Evolutionary conservation across 2,329 filamentous ascomycete species (phyloP), one percentile per base, ranked within the genome.

Genomic region (Cercospora sp.): DNA sequence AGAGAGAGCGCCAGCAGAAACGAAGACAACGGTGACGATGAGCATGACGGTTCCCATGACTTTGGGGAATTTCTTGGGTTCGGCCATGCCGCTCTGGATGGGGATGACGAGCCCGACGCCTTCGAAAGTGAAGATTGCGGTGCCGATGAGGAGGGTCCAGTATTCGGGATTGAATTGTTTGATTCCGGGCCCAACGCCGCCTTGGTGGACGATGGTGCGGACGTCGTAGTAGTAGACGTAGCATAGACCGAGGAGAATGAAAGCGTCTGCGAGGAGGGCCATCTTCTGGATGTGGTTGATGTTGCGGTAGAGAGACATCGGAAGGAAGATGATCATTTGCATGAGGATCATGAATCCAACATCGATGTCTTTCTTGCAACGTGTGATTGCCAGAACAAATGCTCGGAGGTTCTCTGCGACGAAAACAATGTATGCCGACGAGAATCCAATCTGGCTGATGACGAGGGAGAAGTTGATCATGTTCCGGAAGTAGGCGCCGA

Each of bases 141-240:
- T 99, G 70, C 95, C 96, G 75, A 99, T 99, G 79, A 99, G 98
- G 4, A 99, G 86, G 0, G 95, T 97, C 95, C 96, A 99, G 79
- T 93, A 90, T 69, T 91, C 88, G 49, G 90, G 81, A 82, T 99
- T 99, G 85, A 99, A 98, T 76, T 91, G 86, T 73, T 91, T 87
- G 76, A 98, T 94, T 78, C 99, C 95, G 1, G 62, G 62, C 5
- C 93, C 86, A 26, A 97, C 81, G 12, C 93, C 93, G 66, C 87
- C 83, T 64, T 92, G 85, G 59, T 83, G 84, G 70, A 88, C 88
- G 62, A 99, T 89, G 1, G 94, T 97, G 73, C 91, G 83, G 71
- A 98, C 86, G 77, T 98, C 95, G 81, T 93, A 98, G 83, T 97
- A 98, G 79, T 97, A 97, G 49, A 99, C 88, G 76, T 98, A 98